phyloP scores from a whole-genome alignment of 345 rosid genomes.

The Eucalyptus dawsonii region DNA sequence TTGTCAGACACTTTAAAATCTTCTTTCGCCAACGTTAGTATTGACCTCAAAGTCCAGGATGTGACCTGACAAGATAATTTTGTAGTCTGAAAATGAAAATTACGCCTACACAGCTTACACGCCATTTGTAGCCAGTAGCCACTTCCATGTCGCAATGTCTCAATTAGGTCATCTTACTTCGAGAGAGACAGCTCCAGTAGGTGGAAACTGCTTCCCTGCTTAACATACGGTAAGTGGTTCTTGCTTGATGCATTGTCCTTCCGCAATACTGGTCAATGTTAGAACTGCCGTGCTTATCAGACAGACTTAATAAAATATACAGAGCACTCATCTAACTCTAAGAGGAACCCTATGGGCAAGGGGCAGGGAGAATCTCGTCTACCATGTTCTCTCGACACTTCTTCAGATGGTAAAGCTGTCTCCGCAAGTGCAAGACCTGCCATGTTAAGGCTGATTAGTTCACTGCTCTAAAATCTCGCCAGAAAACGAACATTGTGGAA shows the following conservation, averaged over 20 bases:
- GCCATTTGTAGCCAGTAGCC: not conserved
- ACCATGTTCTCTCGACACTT: slow-evolving; percentile 47
- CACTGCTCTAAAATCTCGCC: not conserved
- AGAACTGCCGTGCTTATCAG: not conserved
- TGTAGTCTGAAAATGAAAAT: not conserved
- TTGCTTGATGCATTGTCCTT: not conserved
- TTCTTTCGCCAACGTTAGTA: not conserved
- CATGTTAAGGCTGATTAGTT: too few relatives aligned
- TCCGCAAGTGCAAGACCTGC: too few relatives aligned
- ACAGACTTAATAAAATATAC: not conserved
- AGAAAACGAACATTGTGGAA: not conserved
- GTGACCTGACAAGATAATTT: not conserved
- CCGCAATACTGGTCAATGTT: not conserved
- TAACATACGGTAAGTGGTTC: not conserved
- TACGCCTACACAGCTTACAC: not conserved
- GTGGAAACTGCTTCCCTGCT: not conserved
- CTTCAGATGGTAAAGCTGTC: too few relatives aligned
- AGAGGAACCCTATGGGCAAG: slow-evolving; percentile 5
- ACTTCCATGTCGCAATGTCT: not conserved
- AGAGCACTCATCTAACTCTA: not conserved
- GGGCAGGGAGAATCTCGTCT: slow-evolving; percentile 58
- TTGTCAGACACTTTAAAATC: not conserved
- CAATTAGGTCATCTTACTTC: not conserved
- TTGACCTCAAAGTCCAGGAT: not conserved
- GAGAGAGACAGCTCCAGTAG: not conserved